A percentile compares a stretch with the other conserved stretches of the same genome.
Conservation (phyloP, 225 moss, liverwort and hornwort genomes). For the Anthoceros angustus region DNA sequence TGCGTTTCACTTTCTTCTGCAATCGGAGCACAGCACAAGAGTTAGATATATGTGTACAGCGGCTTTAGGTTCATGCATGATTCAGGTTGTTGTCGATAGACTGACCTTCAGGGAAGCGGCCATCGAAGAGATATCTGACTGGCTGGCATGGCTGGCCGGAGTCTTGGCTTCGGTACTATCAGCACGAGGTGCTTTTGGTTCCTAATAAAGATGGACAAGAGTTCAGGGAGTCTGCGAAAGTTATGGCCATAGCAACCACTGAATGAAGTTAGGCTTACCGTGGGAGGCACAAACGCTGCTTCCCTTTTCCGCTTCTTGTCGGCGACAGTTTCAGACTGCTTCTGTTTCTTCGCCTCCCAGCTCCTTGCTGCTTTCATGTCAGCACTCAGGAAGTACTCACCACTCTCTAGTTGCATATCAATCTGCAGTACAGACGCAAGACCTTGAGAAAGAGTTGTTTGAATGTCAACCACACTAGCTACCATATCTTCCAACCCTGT, state of each 20-base stretch:
- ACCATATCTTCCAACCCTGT: no score
- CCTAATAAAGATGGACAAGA: constrained; percentile 17
- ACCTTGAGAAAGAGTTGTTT: neutral
- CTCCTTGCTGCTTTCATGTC: constrained; percentile 70
- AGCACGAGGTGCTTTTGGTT: constrained; percentile 31
- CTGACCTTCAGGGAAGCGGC: constrained; percentile 81
- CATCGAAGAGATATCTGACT: constrained; percentile 51
- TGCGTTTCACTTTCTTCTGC: constrained; percentile 59
- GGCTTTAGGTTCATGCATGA: constrained; percentile 5
- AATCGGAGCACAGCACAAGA: constrained; percentile 6
- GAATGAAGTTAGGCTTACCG: constrained; percentile 21
- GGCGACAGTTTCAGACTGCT: constrained; percentile 61
- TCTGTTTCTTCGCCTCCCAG: constrained; percentile 82
- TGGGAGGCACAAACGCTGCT: constrained; percentile 72
- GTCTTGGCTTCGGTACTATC: constrained; percentile 13
- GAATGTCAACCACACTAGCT: no score
- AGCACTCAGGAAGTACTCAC: constrained; percentile 88
- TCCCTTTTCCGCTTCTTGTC: constrained; percentile 86
- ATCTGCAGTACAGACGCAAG: constrained; percentile 26
- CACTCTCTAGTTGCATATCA: constrained; percentile 96
- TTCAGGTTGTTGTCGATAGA: neutral
- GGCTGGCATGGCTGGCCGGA: constrained; percentile 22
- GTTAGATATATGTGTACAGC: neutral
- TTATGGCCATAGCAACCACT: neutral
- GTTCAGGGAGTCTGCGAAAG: constrained; percentile 2